Evolutionary conservation across 78 protist species (phyloP).

Genomic region (Dictyostelium citrinum): DNA sequence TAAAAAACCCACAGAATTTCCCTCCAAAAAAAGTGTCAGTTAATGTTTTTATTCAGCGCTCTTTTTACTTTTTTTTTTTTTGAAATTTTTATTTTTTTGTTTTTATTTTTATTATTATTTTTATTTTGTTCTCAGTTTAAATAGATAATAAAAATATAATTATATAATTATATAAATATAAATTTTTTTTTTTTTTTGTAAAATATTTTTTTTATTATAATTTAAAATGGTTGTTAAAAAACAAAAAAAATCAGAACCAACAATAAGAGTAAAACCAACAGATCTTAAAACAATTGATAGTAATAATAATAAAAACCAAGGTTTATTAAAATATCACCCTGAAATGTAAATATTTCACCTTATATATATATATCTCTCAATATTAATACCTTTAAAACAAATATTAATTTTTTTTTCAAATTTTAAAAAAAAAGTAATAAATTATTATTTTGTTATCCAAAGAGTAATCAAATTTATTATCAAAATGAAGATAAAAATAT

Average conservation of each 20-base stretch:
- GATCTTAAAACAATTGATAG: not conserved
- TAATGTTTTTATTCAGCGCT: not conserved
- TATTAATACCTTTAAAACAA: not conserved
- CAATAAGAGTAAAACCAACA: not conserved
- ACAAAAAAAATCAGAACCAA: not conserved
- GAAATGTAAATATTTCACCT: not conserved
- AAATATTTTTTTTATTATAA: not conserved
- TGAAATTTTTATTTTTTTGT: not conserved
- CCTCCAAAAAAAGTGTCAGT: not conserved
- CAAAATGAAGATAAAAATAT: not conserved
- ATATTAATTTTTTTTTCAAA: not conserved
- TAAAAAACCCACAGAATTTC: not conserved
- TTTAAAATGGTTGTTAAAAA: not conserved
- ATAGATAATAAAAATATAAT: not conserved
- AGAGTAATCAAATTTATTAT: not conserved
- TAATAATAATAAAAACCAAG: not conserved
- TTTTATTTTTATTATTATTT: not conserved
- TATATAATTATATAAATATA: not conserved
- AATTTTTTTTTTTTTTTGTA: too few relatives aligned
- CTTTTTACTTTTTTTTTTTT: not conserved
- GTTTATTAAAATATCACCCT: constrained; percentile 6
- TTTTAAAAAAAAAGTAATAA: not conserved
- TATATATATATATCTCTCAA: not conserved
- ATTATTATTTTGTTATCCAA: constrained; percentile 1
- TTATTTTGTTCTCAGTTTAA: not conserved